Evolutionary conservation across 2,329 filamentous ascomycete genomes (phyloP).

Genomic region (Hymenoscyphus occultus): DNA sequence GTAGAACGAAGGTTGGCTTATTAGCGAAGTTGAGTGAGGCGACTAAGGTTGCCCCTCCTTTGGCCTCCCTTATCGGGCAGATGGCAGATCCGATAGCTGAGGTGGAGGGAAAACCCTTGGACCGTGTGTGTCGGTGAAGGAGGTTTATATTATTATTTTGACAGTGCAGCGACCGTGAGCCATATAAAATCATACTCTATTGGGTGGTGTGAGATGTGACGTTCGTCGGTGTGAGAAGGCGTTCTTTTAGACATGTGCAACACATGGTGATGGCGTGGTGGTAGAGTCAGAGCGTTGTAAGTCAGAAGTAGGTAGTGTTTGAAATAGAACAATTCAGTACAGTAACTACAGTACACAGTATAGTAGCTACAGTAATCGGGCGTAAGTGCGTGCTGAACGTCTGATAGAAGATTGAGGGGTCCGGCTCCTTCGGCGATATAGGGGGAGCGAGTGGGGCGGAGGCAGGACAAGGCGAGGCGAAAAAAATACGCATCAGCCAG

Average conservation of each 20-base stretch:
- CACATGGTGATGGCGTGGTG: background rate
- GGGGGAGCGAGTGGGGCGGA: background rate
- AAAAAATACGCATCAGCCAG: background rate
- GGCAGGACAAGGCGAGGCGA: background rate
- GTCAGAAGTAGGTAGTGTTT: no score
- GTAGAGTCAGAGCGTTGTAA: background rate
- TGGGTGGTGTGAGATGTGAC: background rate
- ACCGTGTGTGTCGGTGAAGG: background rate
- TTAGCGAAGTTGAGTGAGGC: background rate
- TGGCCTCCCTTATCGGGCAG: constrained; percentile 3
- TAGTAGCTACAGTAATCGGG: background rate
- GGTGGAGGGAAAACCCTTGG: background rate
- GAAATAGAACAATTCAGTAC: background rate
- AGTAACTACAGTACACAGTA: background rate
- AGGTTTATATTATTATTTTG: background rate
- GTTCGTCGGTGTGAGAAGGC: background rate
- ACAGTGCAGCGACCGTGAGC: background rate
- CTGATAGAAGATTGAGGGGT: background rate
- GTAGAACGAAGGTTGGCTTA: background rate
- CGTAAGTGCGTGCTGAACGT: background rate
- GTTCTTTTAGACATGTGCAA: background rate
- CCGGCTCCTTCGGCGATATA: background rate
- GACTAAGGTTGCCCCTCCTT: background rate
- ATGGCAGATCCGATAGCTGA: background rate
- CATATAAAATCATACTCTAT: background rate